A percentile compares a stretch with the other conserved stretches of the same genome.
These are phyloP conservation scores for Hypoxylon sp. DNA, from an alignment of 2,329 filamentous ascomycete species.

Conservation along the genomic window DNA sequence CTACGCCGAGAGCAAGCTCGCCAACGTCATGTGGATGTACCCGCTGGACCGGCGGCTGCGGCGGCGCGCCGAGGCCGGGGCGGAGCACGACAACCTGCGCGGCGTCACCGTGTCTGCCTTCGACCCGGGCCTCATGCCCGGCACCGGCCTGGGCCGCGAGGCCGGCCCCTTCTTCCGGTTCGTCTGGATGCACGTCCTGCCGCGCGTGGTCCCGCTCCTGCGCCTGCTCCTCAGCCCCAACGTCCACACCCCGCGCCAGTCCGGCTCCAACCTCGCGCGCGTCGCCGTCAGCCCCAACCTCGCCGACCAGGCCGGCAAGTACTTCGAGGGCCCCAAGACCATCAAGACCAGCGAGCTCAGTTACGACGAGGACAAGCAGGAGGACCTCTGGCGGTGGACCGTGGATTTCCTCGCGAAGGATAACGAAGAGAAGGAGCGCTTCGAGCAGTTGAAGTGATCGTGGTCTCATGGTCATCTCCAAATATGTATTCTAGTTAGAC, in stretches of 20 bases:
- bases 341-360: constrained; percentile 54
- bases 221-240: constrained; percentile 46
- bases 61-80: constrained; percentile 7
- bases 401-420: constrained; percentile 36
- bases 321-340: constrained; percentile 53
- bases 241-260: constrained; percentile 50
- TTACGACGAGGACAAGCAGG: constrained; percentile 54
- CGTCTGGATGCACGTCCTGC: constrained; percentile 49
- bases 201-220: constrained; percentile 48
- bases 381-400: constrained; percentile 60
- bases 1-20: constrained; percentile 56
- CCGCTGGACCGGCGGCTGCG: constrained; percentile 51
- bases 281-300: constrained; percentile 49
- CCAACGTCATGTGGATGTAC: constrained; percentile 58
- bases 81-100: too few species aligned
- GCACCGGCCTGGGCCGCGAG: constrained; percentile 53
- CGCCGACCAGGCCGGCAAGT: constrained; percentile 49
- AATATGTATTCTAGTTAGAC: too few species aligned
- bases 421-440: constrained; percentile 20
- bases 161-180: constrained; percentile 41
- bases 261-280: constrained; percentile 51
- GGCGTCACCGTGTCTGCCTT: constrained; percentile 52
- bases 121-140: constrained; percentile 59
- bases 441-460: constrained; percentile 27
- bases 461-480: neutral